Percentiles rank a stretch among this genome's conserved stretches.
These are phyloP conservation scores for Cadophora malorum DNA, from an alignment of 2,329 filamentous ascomycete genomes.

Conservation along the genomic window DNA sequence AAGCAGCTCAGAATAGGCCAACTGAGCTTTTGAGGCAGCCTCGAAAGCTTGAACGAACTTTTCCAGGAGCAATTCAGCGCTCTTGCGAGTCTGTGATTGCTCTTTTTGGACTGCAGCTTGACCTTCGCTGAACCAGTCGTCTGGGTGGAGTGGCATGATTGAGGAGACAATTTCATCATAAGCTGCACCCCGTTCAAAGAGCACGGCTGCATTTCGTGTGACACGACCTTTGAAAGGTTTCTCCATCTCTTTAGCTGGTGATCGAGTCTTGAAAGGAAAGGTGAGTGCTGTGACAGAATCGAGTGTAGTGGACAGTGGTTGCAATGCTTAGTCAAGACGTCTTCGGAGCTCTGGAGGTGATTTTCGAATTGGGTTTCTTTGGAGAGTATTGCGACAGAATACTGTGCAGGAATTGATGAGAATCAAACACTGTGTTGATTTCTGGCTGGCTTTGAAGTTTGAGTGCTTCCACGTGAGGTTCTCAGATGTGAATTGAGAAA, in stretches of 20 bases:
- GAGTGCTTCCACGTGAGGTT: background rate
- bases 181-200: background rate
- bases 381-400: background rate
- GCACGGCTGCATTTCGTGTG: no score
- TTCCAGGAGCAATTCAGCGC: background rate
- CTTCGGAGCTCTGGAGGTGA: background rate
- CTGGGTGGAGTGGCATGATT: background rate
- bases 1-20: background rate
- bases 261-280: background rate
- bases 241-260: background rate
- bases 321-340: no score
- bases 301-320: background rate
- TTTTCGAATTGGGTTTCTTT: background rate
- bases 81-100: background rate
- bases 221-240: no score
- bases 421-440: background rate
- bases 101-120: background rate
- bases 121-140: background rate
- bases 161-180: constrained; percentile 1
- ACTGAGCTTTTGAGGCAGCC: background rate
- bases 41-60: background rate
- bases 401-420: no score
- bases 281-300: background rate
- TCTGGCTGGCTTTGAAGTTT: background rate
- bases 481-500: background rate